Evolutionary conservation across 805 yeast genomes (phyloP).

Genomic region (Wickerhamomyces mucosus): DNA sequence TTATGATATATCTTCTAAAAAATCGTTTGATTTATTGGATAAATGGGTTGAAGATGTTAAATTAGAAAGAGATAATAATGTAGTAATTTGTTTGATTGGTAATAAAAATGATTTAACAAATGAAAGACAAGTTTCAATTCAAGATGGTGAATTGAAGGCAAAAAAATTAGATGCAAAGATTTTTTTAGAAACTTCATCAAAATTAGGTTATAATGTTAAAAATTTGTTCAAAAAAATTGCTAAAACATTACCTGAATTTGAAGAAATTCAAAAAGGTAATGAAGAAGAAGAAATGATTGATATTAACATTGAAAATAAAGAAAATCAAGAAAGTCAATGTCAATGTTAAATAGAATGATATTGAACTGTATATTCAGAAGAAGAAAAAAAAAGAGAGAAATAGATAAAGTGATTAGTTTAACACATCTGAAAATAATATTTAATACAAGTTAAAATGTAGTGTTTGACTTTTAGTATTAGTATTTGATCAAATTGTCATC

Average conservation of each 20-base stretch:
- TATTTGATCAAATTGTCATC: too few relatives aligned
- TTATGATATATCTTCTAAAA: conserved; percentile 82
- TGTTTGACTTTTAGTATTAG: too few relatives aligned
- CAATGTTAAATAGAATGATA: conserved; percentile 13
- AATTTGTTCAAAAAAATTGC: conserved; percentile 85
- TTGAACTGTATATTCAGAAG: background rate
- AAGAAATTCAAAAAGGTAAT: conserved; percentile 18
- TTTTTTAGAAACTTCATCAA: conserved; percentile 89
- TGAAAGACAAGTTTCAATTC: conserved; percentile 70
- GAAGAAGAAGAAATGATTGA: conserved; percentile 21
- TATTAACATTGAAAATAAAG: conserved; percentile 14
- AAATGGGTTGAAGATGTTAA: conserved; percentile 95
- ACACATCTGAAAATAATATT: too few relatives aligned
- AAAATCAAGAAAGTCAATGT: conserved; percentile 16
- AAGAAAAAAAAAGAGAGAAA: background rate
- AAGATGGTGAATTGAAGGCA: conserved; percentile 78
- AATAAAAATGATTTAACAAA: conserved; percentile 79
- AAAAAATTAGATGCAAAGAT: conserved; percentile 64
- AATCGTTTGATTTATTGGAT: conserved; percentile 73
- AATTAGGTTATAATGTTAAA: conserved; percentile 91
- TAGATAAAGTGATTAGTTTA: background rate
- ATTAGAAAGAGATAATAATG: conserved; percentile 86
- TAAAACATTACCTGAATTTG: conserved; percentile 80
- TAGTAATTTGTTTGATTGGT: conserved; percentile 83
- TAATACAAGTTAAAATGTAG: too few relatives aligned